Percentiles rank a stretch among this genome's conserved stretches.
phyloP scores from a whole-genome alignment of 495 filamentous ascomycete species.

The Chlorociboria aeruginascens region DNA sequence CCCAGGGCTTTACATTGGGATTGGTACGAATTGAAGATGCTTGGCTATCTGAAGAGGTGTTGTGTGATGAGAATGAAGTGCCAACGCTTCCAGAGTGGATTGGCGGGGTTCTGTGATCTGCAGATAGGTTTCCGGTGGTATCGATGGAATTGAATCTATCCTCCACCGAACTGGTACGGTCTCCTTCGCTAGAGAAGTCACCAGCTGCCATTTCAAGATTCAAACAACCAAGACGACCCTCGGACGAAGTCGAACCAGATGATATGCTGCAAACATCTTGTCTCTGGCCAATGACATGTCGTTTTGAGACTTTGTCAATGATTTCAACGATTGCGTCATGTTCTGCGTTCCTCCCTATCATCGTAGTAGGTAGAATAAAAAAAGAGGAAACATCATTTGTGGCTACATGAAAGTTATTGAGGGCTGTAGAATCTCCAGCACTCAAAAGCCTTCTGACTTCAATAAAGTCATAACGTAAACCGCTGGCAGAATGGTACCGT shows the following conservation, averaged over 20 bases:
- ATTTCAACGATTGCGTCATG: conserved; percentile 54
- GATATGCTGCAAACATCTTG: conserved; percentile 36
- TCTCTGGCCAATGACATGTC: conserved; percentile 36
- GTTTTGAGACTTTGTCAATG: conserved; percentile 57
- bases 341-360: conserved; percentile 68
- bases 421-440: conserved; percentile 55
- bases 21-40: conserved; percentile 3
- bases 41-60: conserved; percentile 7
- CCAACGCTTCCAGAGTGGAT: conserved; percentile 5
- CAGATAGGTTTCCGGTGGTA: not conserved
- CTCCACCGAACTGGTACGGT: conserved; percentile 33
- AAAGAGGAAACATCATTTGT: conserved; percentile 28
- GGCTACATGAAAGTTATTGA: conserved; percentile 60
- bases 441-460: conserved; percentile 57
- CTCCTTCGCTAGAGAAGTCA: conserved; percentile 33
- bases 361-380: conserved; percentile 66
- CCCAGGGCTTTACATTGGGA: conserved; percentile 14
- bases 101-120: not conserved
- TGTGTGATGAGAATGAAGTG: conserved; percentile 13
- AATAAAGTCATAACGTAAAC: conserved; percentile 64
- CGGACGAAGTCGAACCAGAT: conserved; percentile 41
- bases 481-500: conserved; percentile 73
- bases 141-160: conserved; percentile 16
- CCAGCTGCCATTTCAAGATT: conserved; percentile 31
- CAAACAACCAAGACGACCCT: conserved; percentile 27